Evolutionary conservation across 768 basidiomycete genomes (phyloP), one percentile per base, ranked within the genome.

Genomic region (Collybia mongolica): DNA sequence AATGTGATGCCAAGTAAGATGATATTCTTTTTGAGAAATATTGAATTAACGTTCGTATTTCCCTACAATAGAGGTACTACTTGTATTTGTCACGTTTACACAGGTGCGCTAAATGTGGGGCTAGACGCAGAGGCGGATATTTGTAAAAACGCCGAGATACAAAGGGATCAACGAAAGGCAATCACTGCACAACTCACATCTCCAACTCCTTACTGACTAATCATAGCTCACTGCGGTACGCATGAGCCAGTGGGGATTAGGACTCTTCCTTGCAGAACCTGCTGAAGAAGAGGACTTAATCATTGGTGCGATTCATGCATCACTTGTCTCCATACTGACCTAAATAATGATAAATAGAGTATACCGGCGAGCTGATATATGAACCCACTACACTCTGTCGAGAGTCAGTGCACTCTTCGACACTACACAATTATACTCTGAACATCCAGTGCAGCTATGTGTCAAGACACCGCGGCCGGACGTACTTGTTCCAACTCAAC

Each of bases 401-500:
- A 58, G 73, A 73, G 84, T 83, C 51, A 50, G 79, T 52, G 36
- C 20, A 28, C 26, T 9, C 23, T 24, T n/a, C n/a, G 7, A 24
- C 19, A 9, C 22, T n/a, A 28, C 18, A 37, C 28, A 38, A n/a
- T 32, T 22, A 35, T 12, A 18, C n/a, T 43, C 44, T 44, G 41
- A 26, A 42, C 24, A 19, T 18, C 38, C 17, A 39, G 35, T 48
- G 59, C 59, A 81, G 79, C 40, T 60, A 71, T 12, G 61, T 81
- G 12, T 70, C 78, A 5, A 50, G 46, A 12, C 77, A 86, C 51
- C 71, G 77, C 32, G 62, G 70, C 4, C 76, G 86, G 36, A 83
- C 76, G 51, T 91, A 91, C 53, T 72, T 82, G 7, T 90, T 86
- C 51, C 69, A 68, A 17, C 60, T 90, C 44, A 79, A 84, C 54